These are phyloP conservation scores for Vigna angularis DNA, from an alignment of 306 rosid genomes.

Conservation along the genomic window DNA sequence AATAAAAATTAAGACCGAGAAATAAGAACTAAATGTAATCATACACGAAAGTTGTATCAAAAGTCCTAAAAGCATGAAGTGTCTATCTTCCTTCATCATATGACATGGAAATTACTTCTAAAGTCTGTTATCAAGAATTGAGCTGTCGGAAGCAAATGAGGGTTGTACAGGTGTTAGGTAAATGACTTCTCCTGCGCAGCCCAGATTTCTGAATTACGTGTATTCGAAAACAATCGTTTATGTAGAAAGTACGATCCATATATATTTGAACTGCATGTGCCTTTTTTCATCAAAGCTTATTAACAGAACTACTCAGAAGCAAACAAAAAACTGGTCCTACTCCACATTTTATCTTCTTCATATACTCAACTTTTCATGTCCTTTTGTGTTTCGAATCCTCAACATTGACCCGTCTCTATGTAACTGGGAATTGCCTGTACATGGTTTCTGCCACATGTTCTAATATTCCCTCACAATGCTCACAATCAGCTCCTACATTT, in stretches of 20 bases:
- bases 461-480: not conserved
- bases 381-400: conserved; percentile 41
- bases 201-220: not conserved
- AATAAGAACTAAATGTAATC: too few species aligned
- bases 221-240: not conserved
- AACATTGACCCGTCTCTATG: conserved; percentile 46
- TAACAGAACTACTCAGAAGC: conserved; percentile 1
- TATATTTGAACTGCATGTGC: conserved; percentile 27
- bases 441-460: conserved; percentile 35
- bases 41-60: not conserved
- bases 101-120: not conserved
- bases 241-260: not conserved
- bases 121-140: conserved; percentile 5
- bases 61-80: not conserved
- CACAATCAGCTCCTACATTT: not conserved
- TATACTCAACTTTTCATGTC: not conserved
- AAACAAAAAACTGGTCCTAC: conserved; percentile 22
- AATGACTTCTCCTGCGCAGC: not conserved
- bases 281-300: not conserved
- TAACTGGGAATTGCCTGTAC: not conserved
- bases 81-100: not conserved
- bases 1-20: too few species aligned
- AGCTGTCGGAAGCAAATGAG: conserved; percentile 4
- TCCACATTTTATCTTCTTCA: not conserved
- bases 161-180: not conserved